Conservation (phyloP, 2,329 filamentous ascomycete genomes). For the Dothideomycetes sp. region DNA sequence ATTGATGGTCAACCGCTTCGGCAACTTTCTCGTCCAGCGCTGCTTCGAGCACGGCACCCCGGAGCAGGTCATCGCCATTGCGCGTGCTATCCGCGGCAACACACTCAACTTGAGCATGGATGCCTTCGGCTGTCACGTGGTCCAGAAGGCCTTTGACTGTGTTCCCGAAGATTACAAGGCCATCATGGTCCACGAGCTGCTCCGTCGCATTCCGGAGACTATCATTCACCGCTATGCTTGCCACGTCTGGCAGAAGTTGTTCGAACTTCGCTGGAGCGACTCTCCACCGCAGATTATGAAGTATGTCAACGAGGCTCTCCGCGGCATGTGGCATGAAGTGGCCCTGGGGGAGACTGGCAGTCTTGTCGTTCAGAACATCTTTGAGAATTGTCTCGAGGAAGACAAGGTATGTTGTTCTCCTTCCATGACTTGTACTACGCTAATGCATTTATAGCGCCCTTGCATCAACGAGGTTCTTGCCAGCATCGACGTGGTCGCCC, state of each 20-base stretch:
- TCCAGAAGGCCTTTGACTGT: conserved; percentile 97
- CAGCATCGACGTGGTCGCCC: conserved; percentile 92
- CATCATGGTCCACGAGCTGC: conserved; percentile 95
- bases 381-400: conserved; percentile 96
- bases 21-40: conserved; percentile 95
- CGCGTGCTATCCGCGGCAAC: conserved; percentile 85
- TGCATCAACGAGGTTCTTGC: conserved; percentile 93
- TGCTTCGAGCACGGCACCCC: conserved; percentile 97
- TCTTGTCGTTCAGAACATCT: conserved; percentile 97
- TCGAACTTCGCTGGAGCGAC: conserved; percentile 91
- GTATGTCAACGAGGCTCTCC: conserved; percentile 88
- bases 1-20: conserved; percentile 96
- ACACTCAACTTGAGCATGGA: conserved; percentile 96
- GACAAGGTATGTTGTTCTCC: conserved; percentile 62
- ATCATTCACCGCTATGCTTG: conserved; percentile 98
- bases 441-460: conserved; percentile 56
- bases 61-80: conserved; percentile 90
- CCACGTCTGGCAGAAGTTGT: conserved; percentile 99
- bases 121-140: conserved; percentile 93
- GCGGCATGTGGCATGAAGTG: conserved; percentile 98
- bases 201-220: conserved; percentile 91
- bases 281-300: conserved; percentile 97
- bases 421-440: conserved; percentile 3
- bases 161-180: conserved; percentile 97
- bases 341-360: conserved; percentile 95